phyloP scores from a whole-genome alignment of 2,329 filamentous ascomycete species.

The Corynespora cassiicola region DNA sequence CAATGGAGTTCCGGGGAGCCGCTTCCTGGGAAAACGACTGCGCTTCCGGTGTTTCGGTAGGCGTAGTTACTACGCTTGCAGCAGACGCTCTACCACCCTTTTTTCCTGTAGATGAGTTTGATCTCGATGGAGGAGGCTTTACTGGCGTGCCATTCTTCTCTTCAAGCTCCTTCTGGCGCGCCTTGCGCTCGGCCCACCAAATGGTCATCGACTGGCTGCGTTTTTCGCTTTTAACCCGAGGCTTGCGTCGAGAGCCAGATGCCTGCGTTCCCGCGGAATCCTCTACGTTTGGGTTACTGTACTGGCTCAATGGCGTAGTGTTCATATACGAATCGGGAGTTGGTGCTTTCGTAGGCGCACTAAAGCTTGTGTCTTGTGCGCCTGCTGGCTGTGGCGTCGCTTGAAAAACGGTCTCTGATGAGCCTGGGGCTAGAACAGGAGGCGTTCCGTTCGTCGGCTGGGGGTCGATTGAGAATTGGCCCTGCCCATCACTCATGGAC shows the following conservation, averaged over 20 bases:
- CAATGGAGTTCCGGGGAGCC: not conserved
- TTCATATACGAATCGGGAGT: constrained; percentile 43
- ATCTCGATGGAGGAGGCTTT: constrained; percentile 27
- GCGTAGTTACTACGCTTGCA: constrained; percentile 26
- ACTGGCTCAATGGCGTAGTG: constrained; percentile 41
- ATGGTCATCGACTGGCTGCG: constrained; percentile 52
- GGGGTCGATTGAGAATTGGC: constrained; percentile 44
- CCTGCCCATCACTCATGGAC: constrained; percentile 45
- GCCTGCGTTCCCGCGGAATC: constrained; percentile 25
- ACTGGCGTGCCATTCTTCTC: constrained; percentile 30
- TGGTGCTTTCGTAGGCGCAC: constrained; percentile 19
- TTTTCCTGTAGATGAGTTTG: constrained; percentile 30
- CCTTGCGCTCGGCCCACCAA: constrained; percentile 55
- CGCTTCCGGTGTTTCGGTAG: constrained; percentile 20
- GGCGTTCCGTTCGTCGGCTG: constrained; percentile 24
- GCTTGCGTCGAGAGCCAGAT: constrained; percentile 39
- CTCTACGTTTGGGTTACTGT: constrained; percentile 34
- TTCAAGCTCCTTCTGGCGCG: constrained; percentile 41
- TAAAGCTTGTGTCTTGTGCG: constrained; percentile 22
- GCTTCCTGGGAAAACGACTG: too few species aligned
- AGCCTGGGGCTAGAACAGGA: constrained; percentile 29
- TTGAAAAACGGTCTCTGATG: constrained; percentile 43
- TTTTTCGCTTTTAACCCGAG: constrained; percentile 52
- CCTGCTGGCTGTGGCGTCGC: constrained; percentile 37
- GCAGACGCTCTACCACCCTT: constrained; percentile 27